A percentile compares a stretch with the other conserved stretches of the same genome.
Conservation (phyloP, 495 filamentous ascomycete genomes). For the Penicilliopsis zonata region DNA sequence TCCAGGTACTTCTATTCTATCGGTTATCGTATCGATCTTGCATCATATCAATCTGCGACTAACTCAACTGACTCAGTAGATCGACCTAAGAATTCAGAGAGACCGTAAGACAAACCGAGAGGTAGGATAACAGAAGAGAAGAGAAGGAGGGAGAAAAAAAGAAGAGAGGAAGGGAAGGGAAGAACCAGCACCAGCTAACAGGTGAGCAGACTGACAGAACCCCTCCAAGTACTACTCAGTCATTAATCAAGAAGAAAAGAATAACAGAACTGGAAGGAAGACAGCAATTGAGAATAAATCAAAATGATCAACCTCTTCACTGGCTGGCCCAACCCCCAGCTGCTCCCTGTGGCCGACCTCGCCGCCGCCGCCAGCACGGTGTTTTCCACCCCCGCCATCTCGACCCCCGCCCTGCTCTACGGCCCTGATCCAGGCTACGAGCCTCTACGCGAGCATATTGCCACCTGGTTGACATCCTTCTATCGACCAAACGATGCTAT, state of each 20-base stretch:
- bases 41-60: too few relatives aligned
- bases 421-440: slow-evolving; percentile 66
- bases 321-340: slow-evolving; percentile 58
- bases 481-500: slow-evolving; percentile 39
- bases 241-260: background rate
- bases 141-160: background rate
- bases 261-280: background rate
- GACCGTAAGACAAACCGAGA: too few relatives aligned
- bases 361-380: slow-evolving; percentile 38
- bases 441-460: slow-evolving; percentile 49
- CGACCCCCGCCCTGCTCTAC: slow-evolving; percentile 53
- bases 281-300: slow-evolving; percentile 2
- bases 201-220: too few relatives aligned
- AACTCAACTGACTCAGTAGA: too few relatives aligned
- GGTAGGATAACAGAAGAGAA: too few relatives aligned
- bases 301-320: slow-evolving; percentile 62
- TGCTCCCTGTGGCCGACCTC: slow-evolving; percentile 55
- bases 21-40: too few relatives aligned
- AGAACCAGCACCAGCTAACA: background rate
- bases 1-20: too few relatives aligned
- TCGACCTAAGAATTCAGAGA: too few relatives aligned
- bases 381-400: slow-evolving; percentile 45
- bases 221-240: too few relatives aligned
- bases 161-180: background rate
- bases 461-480: slow-evolving; percentile 53